A percentile compares a stretch with the other conserved stretches of the same genome.
Evolutionary conservation across 2,329 filamentous ascomycete genomes (phyloP).

Genomic region (Lizonia empirigonia): DNA sequence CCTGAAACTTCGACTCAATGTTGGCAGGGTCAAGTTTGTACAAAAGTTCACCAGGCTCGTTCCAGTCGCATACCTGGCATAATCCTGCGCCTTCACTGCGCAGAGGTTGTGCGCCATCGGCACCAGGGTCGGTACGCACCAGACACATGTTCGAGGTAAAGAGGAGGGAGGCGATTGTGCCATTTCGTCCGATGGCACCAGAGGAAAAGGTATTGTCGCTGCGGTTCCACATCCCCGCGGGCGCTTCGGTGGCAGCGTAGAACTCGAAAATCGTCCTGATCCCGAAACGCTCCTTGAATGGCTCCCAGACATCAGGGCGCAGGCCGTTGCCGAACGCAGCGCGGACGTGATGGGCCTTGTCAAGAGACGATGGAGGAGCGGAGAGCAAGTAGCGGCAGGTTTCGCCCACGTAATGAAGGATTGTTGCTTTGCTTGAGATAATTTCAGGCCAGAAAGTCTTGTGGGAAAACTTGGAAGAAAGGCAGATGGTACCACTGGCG

Average conservation of each 20-base stretch:
- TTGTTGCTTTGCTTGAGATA: conserved; percentile 41
- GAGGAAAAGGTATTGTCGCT: conserved; percentile 62
- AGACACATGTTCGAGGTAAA: conserved; percentile 62
- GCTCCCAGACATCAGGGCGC: conserved; percentile 50
- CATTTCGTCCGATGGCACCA: conserved; percentile 73
- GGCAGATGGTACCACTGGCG: conserved; percentile 36
- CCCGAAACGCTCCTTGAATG: conserved; percentile 49
- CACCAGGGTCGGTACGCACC: conserved; percentile 69
- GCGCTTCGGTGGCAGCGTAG: conserved; percentile 56
- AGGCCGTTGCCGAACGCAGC: conserved; percentile 50
- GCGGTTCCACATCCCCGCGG: conserved; percentile 63
- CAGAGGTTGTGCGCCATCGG: conserved; percentile 62
- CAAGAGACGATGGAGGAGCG: conserved; percentile 37
- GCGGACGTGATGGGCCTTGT: conserved; percentile 42
- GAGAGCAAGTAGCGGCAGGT: conserved; percentile 48
- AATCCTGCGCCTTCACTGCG: conserved; percentile 70
- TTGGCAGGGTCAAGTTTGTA: conserved; percentile 40
- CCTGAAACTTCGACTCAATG: conserved; percentile 61
- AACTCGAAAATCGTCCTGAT: conserved; percentile 48
- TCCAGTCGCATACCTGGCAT: conserved; percentile 64
- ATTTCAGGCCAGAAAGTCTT: conserved; percentile 50
- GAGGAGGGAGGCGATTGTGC: conserved; percentile 60
- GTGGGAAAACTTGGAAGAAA: conserved; percentile 43
- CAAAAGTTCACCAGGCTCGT: conserved; percentile 74
- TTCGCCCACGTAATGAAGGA: conserved; percentile 50